These are phyloP conservation scores for Canavalia ensiformis DNA, from an alignment of 306 rosid species.

Conservation along the genomic window DNA sequence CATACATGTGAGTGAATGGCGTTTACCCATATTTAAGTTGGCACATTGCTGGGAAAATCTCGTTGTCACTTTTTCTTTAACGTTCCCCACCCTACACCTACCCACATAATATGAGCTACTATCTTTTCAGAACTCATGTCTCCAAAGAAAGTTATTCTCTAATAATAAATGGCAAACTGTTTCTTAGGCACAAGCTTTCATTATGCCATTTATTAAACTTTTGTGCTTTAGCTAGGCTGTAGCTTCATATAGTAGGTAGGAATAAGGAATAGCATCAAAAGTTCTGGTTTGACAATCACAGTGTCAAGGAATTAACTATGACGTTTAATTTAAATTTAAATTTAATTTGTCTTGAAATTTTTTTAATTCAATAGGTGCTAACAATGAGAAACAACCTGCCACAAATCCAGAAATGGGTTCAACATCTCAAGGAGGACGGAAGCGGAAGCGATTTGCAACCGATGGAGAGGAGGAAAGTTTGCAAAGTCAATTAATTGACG, in stretches of 20 bases:
- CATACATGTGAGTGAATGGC: not conserved
- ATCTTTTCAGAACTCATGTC: conserved; percentile 25
- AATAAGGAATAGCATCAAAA: conserved; percentile 6
- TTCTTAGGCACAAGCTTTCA: conserved; percentile 16
- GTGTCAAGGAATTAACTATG: conserved; percentile 13
- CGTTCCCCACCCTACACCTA: conserved; percentile 21
- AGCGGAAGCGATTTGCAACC: conserved; percentile 68
- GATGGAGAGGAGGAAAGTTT: conserved; percentile 72
- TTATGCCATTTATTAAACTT: conserved; percentile 36
- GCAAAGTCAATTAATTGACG: conserved; percentile 79
- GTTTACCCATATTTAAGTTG: conserved; percentile 1
- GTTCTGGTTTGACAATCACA: conserved; percentile 31
- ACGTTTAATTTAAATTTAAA: not conserved
- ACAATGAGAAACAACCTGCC: conserved; percentile 65
- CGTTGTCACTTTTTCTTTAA: conserved; percentile 25
- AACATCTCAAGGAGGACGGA: conserved; percentile 77
- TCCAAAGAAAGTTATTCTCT: conserved; percentile 35
- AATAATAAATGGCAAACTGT: conserved; percentile 4
- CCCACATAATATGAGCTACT: conserved; percentile 17
- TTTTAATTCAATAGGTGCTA: conserved; percentile 54
- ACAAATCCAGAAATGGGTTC: conserved; percentile 77
- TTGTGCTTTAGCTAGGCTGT: conserved; percentile 20
- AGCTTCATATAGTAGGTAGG: conserved; percentile 25
- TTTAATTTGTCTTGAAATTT: conserved; percentile 27
- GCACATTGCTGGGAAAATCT: conserved; percentile 23